A percentile compares a stretch with the other conserved stretches of the same genome.
phyloP scores from a whole-genome alignment of 2,329 filamentous ascomycete genomes.

The Epichloe scottii region DNA sequence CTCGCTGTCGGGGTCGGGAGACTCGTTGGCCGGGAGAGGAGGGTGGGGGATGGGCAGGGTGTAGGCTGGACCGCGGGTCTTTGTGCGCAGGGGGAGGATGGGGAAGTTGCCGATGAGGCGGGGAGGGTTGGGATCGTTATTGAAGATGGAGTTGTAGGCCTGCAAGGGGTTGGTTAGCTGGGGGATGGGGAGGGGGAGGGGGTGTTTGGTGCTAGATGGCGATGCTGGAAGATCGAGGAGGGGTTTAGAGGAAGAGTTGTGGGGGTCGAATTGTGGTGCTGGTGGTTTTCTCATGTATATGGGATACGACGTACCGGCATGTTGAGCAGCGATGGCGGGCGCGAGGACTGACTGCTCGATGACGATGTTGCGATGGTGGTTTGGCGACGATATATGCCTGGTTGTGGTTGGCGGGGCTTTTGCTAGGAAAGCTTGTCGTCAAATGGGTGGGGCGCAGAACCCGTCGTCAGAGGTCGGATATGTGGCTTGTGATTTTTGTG shows the following conservation, averaged over 20 bases:
- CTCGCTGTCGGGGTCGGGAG: conserved; percentile 72
- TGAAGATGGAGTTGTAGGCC: conserved; percentile 98
- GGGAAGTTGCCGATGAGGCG: conserved; percentile 77
- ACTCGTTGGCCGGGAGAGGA: conserved; percentile 46
- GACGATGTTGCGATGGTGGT: conserved; percentile 10
- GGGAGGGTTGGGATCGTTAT: conserved; percentile 57
- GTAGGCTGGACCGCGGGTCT: conserved; percentile 89
- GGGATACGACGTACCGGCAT: not conserved
- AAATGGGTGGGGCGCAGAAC: not conserved
- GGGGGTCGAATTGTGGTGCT: not conserved
- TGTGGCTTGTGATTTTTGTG: not conserved
- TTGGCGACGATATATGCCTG: not conserved
- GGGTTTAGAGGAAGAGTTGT: not conserved
- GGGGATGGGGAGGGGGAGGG: not conserved
- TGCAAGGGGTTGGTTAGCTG: conserved; percentile 23
- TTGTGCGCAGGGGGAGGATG: conserved; percentile 84
- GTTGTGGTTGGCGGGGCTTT: conserved; percentile 1
- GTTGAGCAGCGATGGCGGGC: conserved; percentile 19
- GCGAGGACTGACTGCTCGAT: conserved; percentile 9
- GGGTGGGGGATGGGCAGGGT: conserved; percentile 53
- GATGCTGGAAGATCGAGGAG: not conserved
- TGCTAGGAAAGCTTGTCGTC: not conserved
- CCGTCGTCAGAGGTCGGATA: not conserved
- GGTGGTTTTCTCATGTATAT: not conserved
- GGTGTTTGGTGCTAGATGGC: not conserved